A percentile compares a stretch with the other conserved stretches of the same genome.
phyloP scores from a whole-genome alignment of 768 basidiomycete genomes.

The Suillus fuscotomentosus region DNA sequence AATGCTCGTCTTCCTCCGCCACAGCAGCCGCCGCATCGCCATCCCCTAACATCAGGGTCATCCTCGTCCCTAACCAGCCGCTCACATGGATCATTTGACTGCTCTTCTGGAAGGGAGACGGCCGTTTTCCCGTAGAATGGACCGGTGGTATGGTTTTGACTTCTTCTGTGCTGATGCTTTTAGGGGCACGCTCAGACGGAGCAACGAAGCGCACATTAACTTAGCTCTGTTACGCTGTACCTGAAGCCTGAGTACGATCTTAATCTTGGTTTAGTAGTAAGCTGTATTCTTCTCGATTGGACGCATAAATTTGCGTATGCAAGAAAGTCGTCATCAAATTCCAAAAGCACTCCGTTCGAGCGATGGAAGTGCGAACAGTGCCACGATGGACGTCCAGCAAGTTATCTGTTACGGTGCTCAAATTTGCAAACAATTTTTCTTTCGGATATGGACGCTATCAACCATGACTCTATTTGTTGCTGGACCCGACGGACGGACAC shows the following conservation, averaged over 20 bases:
- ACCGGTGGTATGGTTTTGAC: not conserved
- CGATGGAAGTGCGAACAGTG: not conserved
- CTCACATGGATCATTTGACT: conserved; percentile 10
- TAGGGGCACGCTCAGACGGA: not conserved
- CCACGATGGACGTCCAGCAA: not conserved
- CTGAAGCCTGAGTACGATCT: not conserved
- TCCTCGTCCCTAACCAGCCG: conserved; percentile 18
- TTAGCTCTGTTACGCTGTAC: not conserved
- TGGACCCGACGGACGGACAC: not conserved
- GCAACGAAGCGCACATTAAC: not conserved
- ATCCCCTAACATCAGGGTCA: conserved; percentile 37
- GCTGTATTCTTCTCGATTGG: not conserved
- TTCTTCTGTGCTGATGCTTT: not conserved
- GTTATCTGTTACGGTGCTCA: not conserved
- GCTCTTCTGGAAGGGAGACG: not conserved
- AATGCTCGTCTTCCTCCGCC: conserved; percentile 37
- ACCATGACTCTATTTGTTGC: not conserved
- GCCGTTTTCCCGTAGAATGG: not conserved
- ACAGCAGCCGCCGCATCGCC: conserved; percentile 25
- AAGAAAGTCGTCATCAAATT: not conserved
- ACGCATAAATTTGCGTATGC: not conserved
- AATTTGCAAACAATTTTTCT: not conserved
- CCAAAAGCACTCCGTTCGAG: not conserved
- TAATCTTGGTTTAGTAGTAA: not conserved
- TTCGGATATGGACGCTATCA: not conserved